Base-by-base conservation (phyloP, 164 flowering plant species). In the Brasenia schreberi region DNA sequence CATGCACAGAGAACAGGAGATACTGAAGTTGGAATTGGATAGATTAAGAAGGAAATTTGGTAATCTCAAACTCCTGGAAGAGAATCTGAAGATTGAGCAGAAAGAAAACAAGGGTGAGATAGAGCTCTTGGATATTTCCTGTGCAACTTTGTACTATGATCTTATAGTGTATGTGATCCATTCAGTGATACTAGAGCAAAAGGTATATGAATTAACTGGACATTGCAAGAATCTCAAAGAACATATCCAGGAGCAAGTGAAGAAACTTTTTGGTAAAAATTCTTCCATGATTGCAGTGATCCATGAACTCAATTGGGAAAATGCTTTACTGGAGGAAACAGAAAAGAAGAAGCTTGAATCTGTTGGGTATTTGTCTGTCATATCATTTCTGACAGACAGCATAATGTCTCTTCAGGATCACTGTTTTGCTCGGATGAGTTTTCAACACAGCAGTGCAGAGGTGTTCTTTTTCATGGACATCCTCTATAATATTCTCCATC, bases 61-160 rank as follows among this genome's bases (percentile, higher is more conserved):
- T 76, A 82, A 82, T 63, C 77, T 72, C 23, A 77, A 69, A 70
- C 73, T 69, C 64, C 75, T 78, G 71, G 88, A 83, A 69, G 86
- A 82, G 69, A 66, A 64, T 63, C 70, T 89, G 78, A 74, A 72
- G 65, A 79, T 77, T 65, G 87, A 87, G 71, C 76, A 91, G 63
- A 82, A 76, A 58, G 81, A 80, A 72, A 85, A 68, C 18, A 52
- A 14, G 23, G 56, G 66, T 19, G 90, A 84, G 67, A 79, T 77
- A 71, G 81, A 85, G 77, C 78, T 82, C 39, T 85, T 85, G 89
- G 96, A 94, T 68, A 79, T 82, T 19, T 90, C 84, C 73, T 88
- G 96, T 65, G 65, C 87, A 62, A 68, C 79, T 44, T 83, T 89
- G 67, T 91, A 82, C 72, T 84, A 79, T 70, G 97, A 87, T 76